Evolutionary conservation across 176 grass and related monocot species (phyloP), one percentile per base, ranked within the genome.

Genomic region (Lolium multiflorum): DNA sequence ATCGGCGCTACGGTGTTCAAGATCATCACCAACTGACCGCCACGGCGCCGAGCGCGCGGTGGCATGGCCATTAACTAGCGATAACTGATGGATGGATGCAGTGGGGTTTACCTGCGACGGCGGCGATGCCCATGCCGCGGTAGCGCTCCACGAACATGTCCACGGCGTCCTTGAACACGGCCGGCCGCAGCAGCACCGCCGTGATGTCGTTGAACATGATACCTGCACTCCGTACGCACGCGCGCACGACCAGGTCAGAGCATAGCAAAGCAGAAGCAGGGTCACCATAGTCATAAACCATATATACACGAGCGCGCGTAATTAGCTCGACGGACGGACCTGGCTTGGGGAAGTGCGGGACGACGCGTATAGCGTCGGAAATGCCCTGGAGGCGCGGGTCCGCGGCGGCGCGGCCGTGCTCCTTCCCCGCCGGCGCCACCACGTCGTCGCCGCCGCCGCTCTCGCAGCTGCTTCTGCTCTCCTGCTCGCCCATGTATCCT

Each of bases 191-290:
- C 88, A 98, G 82, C 70, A 98, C 76, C 74, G 84, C 76, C 56
- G 96, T 98, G 89, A 98, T 94, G 87, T 98, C 93, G 85, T 98
- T 98, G 90, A 98, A 98, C 93, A 95, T 96, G 91, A 98, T 98
- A 58, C 93, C 96, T 98, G 91, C 85, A 43, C n/a, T 16, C 1
- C 64, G n/a, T n/a, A 24, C 41, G 5, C 52, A 2, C 76, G 11
- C 60, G 17, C 6, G 17, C 15, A 57, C 5, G 18, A 58, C 61
- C 0, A 9, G 6, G 6, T 37, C 63, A 66, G 63, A 66, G 62
- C 62, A 26, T 14, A 14, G 50, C 51, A 48, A 48, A 50, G 48
- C 9, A 17, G 4, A 56, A 13, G 48, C 9, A 48, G 41, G 24
- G 39, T 65, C 10, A 50, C 11, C 3, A 35, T 35, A 35, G 11